Conservation (phyloP, 2,329 filamentous ascomycete species). For the Thermothelomyces thermophilus region DNA sequence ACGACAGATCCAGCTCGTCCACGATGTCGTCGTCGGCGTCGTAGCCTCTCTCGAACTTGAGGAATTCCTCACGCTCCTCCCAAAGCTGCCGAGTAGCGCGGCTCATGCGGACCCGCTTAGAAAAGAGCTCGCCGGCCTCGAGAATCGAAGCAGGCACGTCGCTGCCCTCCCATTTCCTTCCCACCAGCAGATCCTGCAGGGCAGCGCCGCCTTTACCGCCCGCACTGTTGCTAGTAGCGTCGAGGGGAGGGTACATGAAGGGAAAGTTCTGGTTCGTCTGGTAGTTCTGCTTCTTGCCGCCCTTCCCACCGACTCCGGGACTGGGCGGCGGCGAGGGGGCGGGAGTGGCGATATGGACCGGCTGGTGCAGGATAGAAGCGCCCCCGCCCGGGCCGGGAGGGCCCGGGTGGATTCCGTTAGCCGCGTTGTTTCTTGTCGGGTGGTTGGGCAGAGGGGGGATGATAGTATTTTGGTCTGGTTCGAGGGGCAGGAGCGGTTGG, state of each 20-base stretch:
- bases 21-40: conserved; percentile 38
- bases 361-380: conserved; percentile 84
- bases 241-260: conserved; percentile 91
- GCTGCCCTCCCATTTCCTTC: conserved; percentile 84
- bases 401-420: conserved; percentile 55
- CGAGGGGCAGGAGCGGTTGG: conserved; percentile 71
- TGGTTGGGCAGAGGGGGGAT: conserved; percentile 78
- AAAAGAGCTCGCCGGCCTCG: conserved; percentile 89
- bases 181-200: conserved; percentile 71
- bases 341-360: conserved; percentile 97
- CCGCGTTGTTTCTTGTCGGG: conserved; percentile 52
- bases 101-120: conserved; percentile 82
- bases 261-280: conserved; percentile 99
- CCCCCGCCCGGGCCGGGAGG: conserved; percentile 52
- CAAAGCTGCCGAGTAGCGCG: conserved; percentile 87
- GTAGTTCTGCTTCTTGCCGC: conserved; percentile 97
- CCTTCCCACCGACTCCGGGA: conserved; percentile 78
- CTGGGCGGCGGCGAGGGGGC: conserved; percentile 93
- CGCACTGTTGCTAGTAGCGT: conserved; percentile 79
- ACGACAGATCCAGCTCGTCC: conserved; percentile 35
- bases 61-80: conserved; percentile 86
- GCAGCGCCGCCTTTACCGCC: conserved; percentile 83
- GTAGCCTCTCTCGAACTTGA: conserved; percentile 87
- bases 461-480: conserved; percentile 85
- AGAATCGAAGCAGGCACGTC: conserved; percentile 92